Conservation (phyloP, 306 rosid genomes). For the Hylodesmum podocarpum region DNA sequence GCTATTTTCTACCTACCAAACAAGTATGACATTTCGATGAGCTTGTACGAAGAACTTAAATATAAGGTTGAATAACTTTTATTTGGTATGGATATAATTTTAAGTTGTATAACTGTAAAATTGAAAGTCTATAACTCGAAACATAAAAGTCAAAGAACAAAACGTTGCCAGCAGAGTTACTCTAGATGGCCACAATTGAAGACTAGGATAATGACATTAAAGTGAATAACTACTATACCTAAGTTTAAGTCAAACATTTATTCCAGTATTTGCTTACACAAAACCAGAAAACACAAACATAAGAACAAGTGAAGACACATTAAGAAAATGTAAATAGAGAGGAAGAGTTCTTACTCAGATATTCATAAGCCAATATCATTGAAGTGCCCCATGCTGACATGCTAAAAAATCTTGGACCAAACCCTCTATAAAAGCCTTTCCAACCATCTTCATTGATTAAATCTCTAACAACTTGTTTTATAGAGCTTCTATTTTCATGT, state of each 20-base stretch:
- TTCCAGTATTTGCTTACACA: background rate
- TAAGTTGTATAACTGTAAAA: background rate
- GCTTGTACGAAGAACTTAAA: background rate
- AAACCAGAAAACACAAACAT: conserved; percentile 3
- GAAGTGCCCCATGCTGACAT: conserved; percentile 98
- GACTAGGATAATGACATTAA: background rate
- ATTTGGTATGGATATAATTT: background rate
- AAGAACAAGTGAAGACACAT: conserved; percentile 10
- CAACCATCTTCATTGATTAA: conserved; percentile 86
- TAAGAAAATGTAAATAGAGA: background rate
- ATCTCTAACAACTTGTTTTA: conserved; percentile 70
- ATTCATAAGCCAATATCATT: conserved; percentile 90
- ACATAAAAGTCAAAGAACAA: background rate
- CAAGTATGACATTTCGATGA: background rate
- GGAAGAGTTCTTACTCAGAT: conserved; percentile 65
- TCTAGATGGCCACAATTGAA: background rate
- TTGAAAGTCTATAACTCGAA: background rate
- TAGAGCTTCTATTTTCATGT: conserved; percentile 59
- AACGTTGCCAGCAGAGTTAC: background rate
- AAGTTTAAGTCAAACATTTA: background rate
- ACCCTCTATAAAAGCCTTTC: conserved; percentile 91
- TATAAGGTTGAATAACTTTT: background rate
- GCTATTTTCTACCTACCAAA: background rate
- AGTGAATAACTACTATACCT: background rate
- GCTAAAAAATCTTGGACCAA: conserved; percentile 96